A percentile compares a stretch with the other conserved stretches of the same genome.
These are phyloP conservation scores for Coemansia sp. DNA, from an alignment of 192 early-diverging fungal genomes.

Conservation along the genomic window DNA sequence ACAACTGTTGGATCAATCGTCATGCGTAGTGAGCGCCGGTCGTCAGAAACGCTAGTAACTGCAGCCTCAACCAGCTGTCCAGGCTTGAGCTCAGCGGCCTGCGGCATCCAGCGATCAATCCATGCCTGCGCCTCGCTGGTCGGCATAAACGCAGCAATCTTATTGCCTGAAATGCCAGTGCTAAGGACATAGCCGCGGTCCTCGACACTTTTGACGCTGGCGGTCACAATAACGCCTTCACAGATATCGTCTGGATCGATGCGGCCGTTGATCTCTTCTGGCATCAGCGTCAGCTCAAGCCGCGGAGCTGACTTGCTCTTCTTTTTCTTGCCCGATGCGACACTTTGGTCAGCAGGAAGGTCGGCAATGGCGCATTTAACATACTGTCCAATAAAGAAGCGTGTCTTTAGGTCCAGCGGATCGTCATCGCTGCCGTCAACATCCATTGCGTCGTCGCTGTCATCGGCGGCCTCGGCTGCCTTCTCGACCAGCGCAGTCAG, in stretches of 20 bases:
- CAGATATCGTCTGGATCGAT: conserved; percentile 65
- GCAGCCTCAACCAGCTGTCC: conserved; percentile 75
- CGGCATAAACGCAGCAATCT: conserved; percentile 72
- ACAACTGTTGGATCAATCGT: conserved; percentile 65
- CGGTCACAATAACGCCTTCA: conserved; percentile 69
- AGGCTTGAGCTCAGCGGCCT: conserved; percentile 58
- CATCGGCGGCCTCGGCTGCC: conserved; percentile 62
- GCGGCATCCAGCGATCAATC: conserved; percentile 61
- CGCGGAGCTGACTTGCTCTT: conserved; percentile 19
- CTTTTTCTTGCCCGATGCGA: conserved; percentile 41
- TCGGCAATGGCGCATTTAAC: conserved; percentile 72
- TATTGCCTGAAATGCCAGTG: conserved; percentile 61
- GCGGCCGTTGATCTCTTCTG: conserved; percentile 73
- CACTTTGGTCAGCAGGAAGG: conserved; percentile 40
- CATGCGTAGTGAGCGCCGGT: conserved; percentile 65
- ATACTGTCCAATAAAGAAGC: conserved; percentile 83
- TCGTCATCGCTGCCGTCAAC: conserved; percentile 35
- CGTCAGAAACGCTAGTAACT: conserved; percentile 62
- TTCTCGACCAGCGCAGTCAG: conserved; percentile 71
- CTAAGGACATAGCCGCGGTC: conserved; percentile 91
- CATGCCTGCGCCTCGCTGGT: conserved; percentile 66
- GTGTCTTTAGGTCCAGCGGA: conserved; percentile 66
- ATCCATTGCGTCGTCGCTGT: conserved; percentile 49
- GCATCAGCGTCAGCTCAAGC: conserved; percentile 76
- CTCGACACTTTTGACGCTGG: conserved; percentile 77